Conservation (phyloP, 1,284 basidiomycete genomes). For the Kalmanozyma brasiliensis region DNA sequence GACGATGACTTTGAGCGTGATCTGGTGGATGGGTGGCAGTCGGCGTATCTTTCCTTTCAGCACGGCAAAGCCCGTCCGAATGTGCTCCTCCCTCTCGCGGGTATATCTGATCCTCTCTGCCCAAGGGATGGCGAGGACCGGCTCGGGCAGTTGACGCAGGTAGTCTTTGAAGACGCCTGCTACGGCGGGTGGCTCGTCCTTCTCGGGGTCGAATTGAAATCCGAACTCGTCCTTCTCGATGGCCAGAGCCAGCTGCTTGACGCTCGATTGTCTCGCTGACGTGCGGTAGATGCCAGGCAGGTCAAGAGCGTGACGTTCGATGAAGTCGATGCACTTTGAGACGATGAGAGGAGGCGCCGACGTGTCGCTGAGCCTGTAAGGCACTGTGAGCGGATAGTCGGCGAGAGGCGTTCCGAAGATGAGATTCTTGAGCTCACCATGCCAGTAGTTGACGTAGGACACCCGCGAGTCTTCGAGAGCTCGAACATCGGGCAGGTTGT, state of each 20-base stretch:
- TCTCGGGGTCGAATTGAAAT: slow-evolving; percentile 80
- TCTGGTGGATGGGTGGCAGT: slow-evolving; percentile 82
- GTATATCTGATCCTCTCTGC: slow-evolving; percentile 76
- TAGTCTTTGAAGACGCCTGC: slow-evolving; percentile 91
- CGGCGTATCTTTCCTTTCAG: slow-evolving; percentile 64
- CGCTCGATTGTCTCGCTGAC: slow-evolving; percentile 80
- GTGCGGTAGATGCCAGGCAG: slow-evolving; percentile 75
- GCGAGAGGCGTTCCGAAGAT: slow-evolving; percentile 91
- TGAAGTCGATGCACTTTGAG: slow-evolving; percentile 82
- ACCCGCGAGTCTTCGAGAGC: slow-evolving; percentile 74
- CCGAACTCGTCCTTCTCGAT: slow-evolving; percentile 88
- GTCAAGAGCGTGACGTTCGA: slow-evolving; percentile 75
- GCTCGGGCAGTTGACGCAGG: slow-evolving; percentile 89
- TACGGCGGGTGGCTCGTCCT: slow-evolving; percentile 89
- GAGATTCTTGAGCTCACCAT: slow-evolving; percentile 80
- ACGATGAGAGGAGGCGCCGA: slow-evolving; percentile 78
- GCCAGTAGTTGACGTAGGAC: slow-evolving; percentile 77
- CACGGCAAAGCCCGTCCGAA: slow-evolving; percentile 67
- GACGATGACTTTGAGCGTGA: slow-evolving; percentile 84
- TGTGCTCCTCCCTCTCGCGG: slow-evolving; percentile 73
- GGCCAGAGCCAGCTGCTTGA: slow-evolving; percentile 85
- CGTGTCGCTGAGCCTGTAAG: slow-evolving; percentile 42
- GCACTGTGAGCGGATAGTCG: slow-evolving; percentile 81
- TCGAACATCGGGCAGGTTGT: slow-evolving; percentile 68
- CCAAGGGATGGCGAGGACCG: slow-evolving; percentile 85